These are phyloP conservation scores for Fomes fomentarius DNA, from an alignment of 1,284 basidiomycete genomes.

Conservation along the genomic window DNA sequence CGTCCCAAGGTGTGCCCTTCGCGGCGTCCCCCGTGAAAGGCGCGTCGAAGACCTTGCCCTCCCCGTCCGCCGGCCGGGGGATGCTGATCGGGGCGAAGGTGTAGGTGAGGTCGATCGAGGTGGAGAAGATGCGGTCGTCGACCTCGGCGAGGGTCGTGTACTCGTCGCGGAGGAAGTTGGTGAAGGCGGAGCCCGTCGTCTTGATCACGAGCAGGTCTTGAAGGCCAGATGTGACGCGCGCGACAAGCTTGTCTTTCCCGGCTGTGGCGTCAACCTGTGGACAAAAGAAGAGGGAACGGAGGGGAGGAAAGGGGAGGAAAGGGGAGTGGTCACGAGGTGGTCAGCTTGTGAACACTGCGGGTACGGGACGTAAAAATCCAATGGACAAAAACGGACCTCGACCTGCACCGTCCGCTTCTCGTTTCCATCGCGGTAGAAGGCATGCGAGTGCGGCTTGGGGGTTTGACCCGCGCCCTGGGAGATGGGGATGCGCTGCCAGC, in stretches of 20 bases:
- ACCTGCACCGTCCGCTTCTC: conserved; percentile 80
- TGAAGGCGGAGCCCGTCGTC: conserved; percentile 86
- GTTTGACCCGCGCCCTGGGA: conserved; percentile 33
- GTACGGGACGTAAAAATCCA: no score
- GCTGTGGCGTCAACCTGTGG: conserved; percentile 60
- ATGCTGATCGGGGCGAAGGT: conserved; percentile 58
- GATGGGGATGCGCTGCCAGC: conserved; percentile 80
- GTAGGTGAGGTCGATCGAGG: conserved; percentile 78
- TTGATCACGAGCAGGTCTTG: conserved; percentile 89
- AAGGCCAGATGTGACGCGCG: conserved; percentile 70
- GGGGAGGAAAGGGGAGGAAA: neutral
- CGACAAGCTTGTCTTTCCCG: conserved; percentile 62
- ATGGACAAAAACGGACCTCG: conserved; percentile 53
- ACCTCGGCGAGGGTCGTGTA: conserved; percentile 86
- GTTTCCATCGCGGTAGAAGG: conserved; percentile 89
- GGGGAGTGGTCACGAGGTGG: neutral
- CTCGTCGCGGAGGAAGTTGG: conserved; percentile 84
- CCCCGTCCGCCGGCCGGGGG: conserved; percentile 41
- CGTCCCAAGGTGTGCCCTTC: conserved; percentile 64
- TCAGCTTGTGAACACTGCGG: no score
- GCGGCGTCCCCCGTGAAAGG: conserved; percentile 34
- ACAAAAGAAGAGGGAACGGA: neutral
- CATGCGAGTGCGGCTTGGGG: conserved; percentile 71
- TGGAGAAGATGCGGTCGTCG: conserved; percentile 88
- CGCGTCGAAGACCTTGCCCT: conserved; percentile 53